phyloP scores from a whole-genome alignment of 1,139 yeast species.

The Ogataea hybrid region DNA sequence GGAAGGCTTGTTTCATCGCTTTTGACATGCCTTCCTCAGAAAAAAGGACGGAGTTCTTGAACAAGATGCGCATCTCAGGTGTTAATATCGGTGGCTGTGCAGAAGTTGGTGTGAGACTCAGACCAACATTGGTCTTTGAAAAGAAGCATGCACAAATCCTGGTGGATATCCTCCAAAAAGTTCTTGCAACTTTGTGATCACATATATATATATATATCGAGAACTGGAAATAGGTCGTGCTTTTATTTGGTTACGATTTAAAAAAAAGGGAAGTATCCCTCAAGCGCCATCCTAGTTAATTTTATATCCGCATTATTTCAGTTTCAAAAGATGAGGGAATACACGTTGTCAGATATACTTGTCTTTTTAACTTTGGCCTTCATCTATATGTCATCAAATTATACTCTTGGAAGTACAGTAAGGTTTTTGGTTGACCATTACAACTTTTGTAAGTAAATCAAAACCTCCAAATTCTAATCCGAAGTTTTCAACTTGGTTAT shows the following conservation, averaged over 20 bases:
- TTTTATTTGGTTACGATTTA: background rate
- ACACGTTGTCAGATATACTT: conserved; percentile 21
- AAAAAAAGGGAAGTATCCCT: conserved; percentile 1
- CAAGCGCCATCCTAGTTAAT: conserved; percentile 1
- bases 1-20: conserved; percentile 75
- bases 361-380: conserved; percentile 17
- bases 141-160: conserved; percentile 73
- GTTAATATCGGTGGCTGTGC: conserved; percentile 84
- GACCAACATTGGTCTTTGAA: conserved; percentile 75
- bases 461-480: conserved; percentile 6
- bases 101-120: conserved; percentile 65
- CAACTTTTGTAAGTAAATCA: conserved; percentile 17
- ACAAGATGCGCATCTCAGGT: conserved; percentile 57
- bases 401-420: conserved; percentile 15
- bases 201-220: background rate
- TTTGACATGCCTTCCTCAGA: conserved; percentile 60
- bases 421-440: conserved; percentile 15
- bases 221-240: conserved; percentile 5
- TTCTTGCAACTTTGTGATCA: conserved; percentile 33
- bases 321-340: conserved; percentile 26
- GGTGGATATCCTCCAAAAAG: conserved; percentile 47
- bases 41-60: conserved; percentile 58
- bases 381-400: conserved; percentile 26
- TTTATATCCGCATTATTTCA: no score
- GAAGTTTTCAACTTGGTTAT: conserved; percentile 17